phyloP scores from a whole-genome alignment of 257 asterid species.

The Primulina eburnea region DNA sequence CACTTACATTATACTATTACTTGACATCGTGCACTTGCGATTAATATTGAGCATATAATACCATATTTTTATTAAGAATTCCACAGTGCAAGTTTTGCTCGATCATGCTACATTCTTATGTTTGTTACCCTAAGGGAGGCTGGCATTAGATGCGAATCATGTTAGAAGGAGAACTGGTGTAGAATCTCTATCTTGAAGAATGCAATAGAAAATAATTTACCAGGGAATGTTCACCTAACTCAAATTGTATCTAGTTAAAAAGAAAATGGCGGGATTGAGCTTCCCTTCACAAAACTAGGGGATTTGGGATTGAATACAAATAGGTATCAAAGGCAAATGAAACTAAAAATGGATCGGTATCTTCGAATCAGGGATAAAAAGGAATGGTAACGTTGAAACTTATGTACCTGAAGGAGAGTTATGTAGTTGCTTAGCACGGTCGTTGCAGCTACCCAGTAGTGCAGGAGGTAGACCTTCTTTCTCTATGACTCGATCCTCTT shows the following conservation, averaged over 20 bases:
- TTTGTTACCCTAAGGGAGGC: background rate
- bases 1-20: too few species aligned
- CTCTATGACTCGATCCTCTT: constrained; percentile 77
- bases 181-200: background rate
- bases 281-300: background rate
- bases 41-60: too few species aligned
- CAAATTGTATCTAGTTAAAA: background rate
- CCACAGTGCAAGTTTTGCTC: too few species aligned
- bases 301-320: background rate
- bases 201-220: background rate
- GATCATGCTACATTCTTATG: background rate
- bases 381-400: background rate
- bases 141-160: background rate
- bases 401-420: constrained; percentile 82
- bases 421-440: constrained; percentile 85
- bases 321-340: background rate
- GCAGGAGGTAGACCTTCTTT: constrained; percentile 90
- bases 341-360: background rate
- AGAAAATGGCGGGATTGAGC: background rate
- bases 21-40: too few species aligned
- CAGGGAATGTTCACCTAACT: background rate
- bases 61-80: too few species aligned
- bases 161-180: background rate
- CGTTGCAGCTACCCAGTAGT: constrained; percentile 94
- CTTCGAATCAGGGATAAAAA: background rate